Evolutionary conservation across 352 stramenopile species (phyloP).

Genomic region (Pythium periplocum): DNA sequence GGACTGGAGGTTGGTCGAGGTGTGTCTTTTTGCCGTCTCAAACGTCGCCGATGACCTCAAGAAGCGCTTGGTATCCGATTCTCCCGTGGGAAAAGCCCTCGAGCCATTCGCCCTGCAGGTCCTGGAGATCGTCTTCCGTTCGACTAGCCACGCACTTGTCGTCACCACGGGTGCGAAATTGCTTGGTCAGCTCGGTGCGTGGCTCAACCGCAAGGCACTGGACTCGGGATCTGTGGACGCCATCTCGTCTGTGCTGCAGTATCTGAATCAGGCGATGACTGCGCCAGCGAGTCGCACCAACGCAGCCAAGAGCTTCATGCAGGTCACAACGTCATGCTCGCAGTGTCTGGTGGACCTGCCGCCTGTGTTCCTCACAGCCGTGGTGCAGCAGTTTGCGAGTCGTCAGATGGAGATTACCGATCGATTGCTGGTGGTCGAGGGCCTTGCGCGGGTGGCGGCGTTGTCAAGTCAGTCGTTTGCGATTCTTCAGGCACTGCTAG

Average conservation of each 20-base stretch:
- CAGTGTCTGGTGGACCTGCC: slow-evolving; percentile 39
- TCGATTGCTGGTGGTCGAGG: slow-evolving; percentile 61
- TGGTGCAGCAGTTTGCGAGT: slow-evolving; percentile 38
- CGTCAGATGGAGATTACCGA: slow-evolving; percentile 37
- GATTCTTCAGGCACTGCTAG: slow-evolving; percentile 45
- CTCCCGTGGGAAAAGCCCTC: slow-evolving; percentile 15
- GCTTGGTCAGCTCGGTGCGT: slow-evolving; percentile 49
- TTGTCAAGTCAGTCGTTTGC: slow-evolving; percentile 39
- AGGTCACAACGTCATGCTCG: slow-evolving; percentile 48
- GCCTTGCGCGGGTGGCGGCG: slow-evolving; percentile 44
- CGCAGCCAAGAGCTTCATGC: slow-evolving; percentile 70
- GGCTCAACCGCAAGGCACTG: slow-evolving; percentile 44
- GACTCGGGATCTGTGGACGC: slow-evolving; percentile 28
- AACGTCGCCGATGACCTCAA: slow-evolving; percentile 55
- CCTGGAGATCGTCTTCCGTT: slow-evolving; percentile 31
- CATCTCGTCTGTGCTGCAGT: slow-evolving; percentile 40
- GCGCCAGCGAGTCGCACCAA: slow-evolving; percentile 29
- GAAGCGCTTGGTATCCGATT: slow-evolving; percentile 28
- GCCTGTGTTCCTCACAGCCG: slow-evolving; percentile 33
- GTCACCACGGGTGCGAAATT: slow-evolving; percentile 41
- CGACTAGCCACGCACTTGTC: slow-evolving; percentile 26
- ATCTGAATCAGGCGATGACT: slow-evolving; percentile 42
- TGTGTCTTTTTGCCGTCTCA: slow-evolving; percentile 50
- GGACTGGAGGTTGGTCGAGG: slow-evolving; percentile 52
- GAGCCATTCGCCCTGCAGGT: slow-evolving; percentile 43